phyloP scores from a whole-genome alignment of 306 rosid genomes.

The Castanea sativa region DNA sequence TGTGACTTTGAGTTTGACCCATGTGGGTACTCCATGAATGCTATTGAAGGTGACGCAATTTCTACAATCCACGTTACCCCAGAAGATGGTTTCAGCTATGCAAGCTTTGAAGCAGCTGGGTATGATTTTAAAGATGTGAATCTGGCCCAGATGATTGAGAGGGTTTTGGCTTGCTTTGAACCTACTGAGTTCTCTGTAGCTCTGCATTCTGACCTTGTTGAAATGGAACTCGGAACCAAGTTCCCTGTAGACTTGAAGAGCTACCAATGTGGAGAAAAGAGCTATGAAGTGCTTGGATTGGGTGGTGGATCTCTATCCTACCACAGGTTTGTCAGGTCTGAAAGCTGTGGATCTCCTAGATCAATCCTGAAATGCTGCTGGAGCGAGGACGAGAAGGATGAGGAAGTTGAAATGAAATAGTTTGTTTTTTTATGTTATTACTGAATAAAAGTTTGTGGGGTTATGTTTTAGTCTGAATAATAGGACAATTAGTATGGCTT shows the following conservation, averaged over 20 bases:
- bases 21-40: slow-evolving; percentile 95
- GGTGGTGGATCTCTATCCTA: slow-evolving; percentile 59
- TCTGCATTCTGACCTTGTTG: slow-evolving; percentile 43
- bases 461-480: slow-evolving; percentile 23
- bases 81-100: slow-evolving; percentile 95
- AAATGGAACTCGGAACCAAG: slow-evolving; percentile 27
- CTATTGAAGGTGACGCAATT: slow-evolving; percentile 71
- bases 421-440: slow-evolving; percentile 1
- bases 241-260: slow-evolving; percentile 55
- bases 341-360: slow-evolving; percentile 62
- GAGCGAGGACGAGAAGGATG: slow-evolving; percentile 84
- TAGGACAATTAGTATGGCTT: background rate
- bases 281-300: slow-evolving; percentile 49
- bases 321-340: slow-evolving; percentile 40
- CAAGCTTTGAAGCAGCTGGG: slow-evolving; percentile 89
- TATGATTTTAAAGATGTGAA: slow-evolving; percentile 45
- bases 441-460: slow-evolving; percentile 33
- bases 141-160: slow-evolving; percentile 50
- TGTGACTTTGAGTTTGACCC: slow-evolving; percentile 95
- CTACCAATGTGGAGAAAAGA: slow-evolving; percentile 45
- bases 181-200: slow-evolving; percentile 86
- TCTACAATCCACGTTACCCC: slow-evolving; percentile 95
- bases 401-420: slow-evolving; percentile 45
- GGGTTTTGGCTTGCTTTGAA: slow-evolving; percentile 75
- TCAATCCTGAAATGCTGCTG: slow-evolving; percentile 76